These are phyloP conservation scores for Orobanche coerulescens DNA, from an alignment of 257 asterid genomes.

Conservation along the genomic window DNA sequence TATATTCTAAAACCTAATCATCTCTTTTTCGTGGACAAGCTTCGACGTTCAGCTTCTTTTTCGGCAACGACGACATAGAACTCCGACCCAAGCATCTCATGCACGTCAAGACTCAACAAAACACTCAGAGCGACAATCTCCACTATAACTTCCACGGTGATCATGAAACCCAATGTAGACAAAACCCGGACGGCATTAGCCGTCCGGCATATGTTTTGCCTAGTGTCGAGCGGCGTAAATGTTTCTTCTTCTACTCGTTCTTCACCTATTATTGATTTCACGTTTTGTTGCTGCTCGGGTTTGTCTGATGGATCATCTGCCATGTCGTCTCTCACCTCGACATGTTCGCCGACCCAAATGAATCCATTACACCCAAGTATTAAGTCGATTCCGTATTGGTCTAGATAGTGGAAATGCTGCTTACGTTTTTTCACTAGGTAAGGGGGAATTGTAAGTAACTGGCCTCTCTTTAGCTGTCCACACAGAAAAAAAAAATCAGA, in stretches of 20 bases:
- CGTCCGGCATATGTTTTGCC: constrained; percentile 66
- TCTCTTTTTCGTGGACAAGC: constrained; percentile 38
- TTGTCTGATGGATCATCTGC: constrained; percentile 43
- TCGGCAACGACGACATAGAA: constrained; percentile 78
- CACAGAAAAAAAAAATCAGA: neutral
- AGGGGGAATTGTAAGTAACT: constrained; percentile 61
- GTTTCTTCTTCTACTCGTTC: constrained; percentile 42
- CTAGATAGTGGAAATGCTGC: constrained; percentile 81
- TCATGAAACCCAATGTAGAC: constrained; percentile 63
- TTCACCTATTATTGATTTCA: constrained; percentile 17
- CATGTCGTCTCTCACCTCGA: constrained; percentile 62
- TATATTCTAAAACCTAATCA: constrained; percentile 16
- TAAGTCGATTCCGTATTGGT: constrained; percentile 68
- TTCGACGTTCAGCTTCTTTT: constrained; percentile 69
- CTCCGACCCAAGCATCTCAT: constrained; percentile 89
- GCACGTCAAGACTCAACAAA: constrained; percentile 47
- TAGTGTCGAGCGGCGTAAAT: constrained; percentile 45
- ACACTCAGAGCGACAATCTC: constrained; percentile 49
- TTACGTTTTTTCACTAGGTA: constrained; percentile 85
- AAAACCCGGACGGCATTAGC: constrained; percentile 76
- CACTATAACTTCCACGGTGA: constrained; percentile 46
- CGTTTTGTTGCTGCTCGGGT: constrained; percentile 30
- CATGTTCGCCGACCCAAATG: constrained; percentile 91
- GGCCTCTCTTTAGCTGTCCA: constrained; percentile 86
- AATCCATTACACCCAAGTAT: constrained; percentile 88